These are phyloP conservation scores for Podaxis sp. DNA, from an alignment of 768 basidiomycete species.

Conservation along the genomic window DNA sequence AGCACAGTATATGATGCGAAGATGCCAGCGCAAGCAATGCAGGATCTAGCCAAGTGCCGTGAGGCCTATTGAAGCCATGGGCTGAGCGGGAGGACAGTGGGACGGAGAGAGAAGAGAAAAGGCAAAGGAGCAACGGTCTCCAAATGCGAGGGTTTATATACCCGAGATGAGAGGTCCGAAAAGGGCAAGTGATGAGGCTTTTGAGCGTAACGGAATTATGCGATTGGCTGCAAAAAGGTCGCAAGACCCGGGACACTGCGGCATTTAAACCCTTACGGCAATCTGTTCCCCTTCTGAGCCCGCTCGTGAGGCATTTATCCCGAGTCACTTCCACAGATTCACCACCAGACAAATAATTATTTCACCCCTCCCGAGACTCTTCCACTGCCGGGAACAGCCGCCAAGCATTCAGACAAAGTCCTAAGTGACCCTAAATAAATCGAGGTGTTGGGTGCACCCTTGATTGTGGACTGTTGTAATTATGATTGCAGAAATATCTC, in stretches of 20 bases:
- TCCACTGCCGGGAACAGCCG: background rate
- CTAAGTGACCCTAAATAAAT: no score
- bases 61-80: conserved; percentile 15
- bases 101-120: conserved; percentile 8
- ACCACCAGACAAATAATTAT: conserved; percentile 12
- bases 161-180: conserved; percentile 19
- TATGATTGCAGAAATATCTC: no score
- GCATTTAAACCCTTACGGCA: conserved; percentile 23
- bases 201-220: conserved; percentile 47
- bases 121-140: background rate
- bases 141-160: conserved; percentile 19
- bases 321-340: conserved; percentile 5
- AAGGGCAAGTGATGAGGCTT: conserved; percentile 33
- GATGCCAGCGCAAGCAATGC: no score
- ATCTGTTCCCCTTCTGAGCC: background rate
- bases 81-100: background rate
- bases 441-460: no score
- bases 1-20: no score
- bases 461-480: no score
- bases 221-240: conserved; percentile 37
- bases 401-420: background rate
- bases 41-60: background rate
- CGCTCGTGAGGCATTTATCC: conserved; percentile 9
- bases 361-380: conserved; percentile 18
- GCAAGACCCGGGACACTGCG: conserved; percentile 33